Evolutionary conservation across 2,329 filamentous ascomycete genomes (phyloP).

Genomic region (Penicillium sp.): DNA sequence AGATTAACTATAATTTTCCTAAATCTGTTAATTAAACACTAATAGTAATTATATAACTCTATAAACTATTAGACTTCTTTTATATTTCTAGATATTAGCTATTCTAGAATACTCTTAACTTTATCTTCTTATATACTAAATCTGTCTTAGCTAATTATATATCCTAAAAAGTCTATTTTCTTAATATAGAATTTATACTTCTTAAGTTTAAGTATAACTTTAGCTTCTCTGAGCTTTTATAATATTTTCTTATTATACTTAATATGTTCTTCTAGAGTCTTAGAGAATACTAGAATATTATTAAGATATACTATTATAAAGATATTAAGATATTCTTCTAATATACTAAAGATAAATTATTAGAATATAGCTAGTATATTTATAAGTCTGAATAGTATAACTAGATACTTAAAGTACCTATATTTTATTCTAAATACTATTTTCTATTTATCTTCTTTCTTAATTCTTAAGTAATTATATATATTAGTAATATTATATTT

Average conservation of each 20-base stretch:
- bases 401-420: slow-evolving; percentile 6
- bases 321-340: slow-evolving; percentile 1
- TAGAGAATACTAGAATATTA: background rate
- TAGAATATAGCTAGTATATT: background rate
- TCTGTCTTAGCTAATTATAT: background rate
- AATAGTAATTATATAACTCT: background rate
- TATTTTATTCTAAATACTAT: slow-evolving; percentile 3
- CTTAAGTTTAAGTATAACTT: slow-evolving; percentile 1
- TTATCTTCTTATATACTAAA: slow-evolving; percentile 1
- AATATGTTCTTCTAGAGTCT: background rate
- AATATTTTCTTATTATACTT: background rate
- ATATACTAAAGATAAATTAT: slow-evolving; percentile 3
- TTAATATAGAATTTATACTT: background rate
- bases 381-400: slow-evolving; percentile 6
- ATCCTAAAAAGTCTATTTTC: background rate
- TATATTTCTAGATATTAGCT: background rate
- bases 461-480: slow-evolving; percentile 6
- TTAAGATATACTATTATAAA: slow-evolving; percentile 1
- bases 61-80: background rate
- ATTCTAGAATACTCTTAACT: background rate
- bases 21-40: background rate
- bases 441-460: slow-evolving; percentile 9
- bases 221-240: background rate
- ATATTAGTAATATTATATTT: slow-evolving; percentile 8
- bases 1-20: background rate